Percentiles rank a stretch among this genome's conserved stretches.
Conservation (phyloP, 2,329 filamentous ascomycete genomes). For the Ceratocystis destructans region DNA sequence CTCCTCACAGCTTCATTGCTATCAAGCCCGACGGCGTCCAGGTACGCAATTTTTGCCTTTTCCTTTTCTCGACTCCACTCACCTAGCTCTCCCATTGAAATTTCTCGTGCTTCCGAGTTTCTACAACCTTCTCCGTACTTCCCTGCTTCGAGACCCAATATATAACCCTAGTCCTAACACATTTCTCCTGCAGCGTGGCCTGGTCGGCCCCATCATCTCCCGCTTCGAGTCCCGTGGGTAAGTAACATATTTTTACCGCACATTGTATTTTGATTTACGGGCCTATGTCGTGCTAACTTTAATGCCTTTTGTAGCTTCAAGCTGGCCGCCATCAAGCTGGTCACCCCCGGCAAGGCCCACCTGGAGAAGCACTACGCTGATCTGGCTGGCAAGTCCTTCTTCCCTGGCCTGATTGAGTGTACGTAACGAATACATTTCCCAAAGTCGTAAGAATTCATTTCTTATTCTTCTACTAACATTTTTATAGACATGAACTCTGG, state of each 20-base stretch:
- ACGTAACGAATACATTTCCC: constrained; percentile 29
- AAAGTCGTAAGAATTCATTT: too few relatives aligned
- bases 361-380: constrained; percentile 97
- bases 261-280: neutral
- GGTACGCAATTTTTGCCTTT: constrained; percentile 41
- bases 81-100: neutral
- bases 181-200: constrained; percentile 57
- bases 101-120: constrained; percentile 10
- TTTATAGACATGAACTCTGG: constrained; percentile 81
- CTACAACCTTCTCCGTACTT: constrained; percentile 14
- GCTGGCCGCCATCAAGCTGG: constrained; percentile 94
- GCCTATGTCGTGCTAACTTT: neutral
- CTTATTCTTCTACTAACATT: constrained; percentile 19
- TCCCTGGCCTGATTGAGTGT: constrained; percentile 86
- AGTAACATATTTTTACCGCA: constrained; percentile 25
- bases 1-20: constrained; percentile 75
- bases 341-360: constrained; percentile 78
- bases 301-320: constrained; percentile 56
- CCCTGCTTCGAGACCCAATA: constrained; percentile 9
- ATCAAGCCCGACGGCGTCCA: constrained; percentile 99
- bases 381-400: constrained; percentile 90
- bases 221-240: constrained; percentile 96
- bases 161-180: constrained; percentile 12
- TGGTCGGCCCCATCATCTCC: constrained; percentile 92
- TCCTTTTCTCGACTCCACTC: neutral